Base-by-base conservation (phyloP, 78 protist genomes). In the Chrysochromulina tobinii region DNA sequence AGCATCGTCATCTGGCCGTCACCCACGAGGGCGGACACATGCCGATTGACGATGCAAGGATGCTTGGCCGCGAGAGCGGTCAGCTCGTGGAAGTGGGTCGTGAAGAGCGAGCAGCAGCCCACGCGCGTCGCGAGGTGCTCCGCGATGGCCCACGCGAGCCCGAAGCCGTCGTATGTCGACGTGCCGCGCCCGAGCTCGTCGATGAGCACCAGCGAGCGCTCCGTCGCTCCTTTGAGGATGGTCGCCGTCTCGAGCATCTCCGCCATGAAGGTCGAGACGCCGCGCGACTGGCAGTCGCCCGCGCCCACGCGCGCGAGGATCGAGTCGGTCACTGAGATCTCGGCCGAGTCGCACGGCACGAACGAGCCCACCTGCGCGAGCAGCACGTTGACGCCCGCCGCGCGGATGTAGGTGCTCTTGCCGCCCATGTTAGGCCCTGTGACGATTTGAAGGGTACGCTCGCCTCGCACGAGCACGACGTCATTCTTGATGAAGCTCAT, bases 111-210 rank as follows among this genome's bases (percentile, higher is more conserved):
- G 23, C 72, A 23, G 51, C 89, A 89, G 73, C 58, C 88, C 9
- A 75, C 21, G 20, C 66, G 54, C 55, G 89, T 92, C 9, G 92
- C 92, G 61, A 94, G 89, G 59, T 92, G 91, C 94, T 96, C 98
- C 0, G 98, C 94, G 50, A 99, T 98, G 53, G 98, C 98, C 97
- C 97, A 97, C 51, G 99, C 99, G 9, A 99, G 96, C 61, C 99
- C 99, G 75, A 95, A 98, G 7, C 99, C 99, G 81, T 99, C 99
- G 91, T 96, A 96, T 0, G 99, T 99, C 15, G 99, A 98, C 12
- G 99, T 99, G 14, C 99, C 99, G 5, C 99, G 66, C 1, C 99
- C 99, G 2, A 99, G 97, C 93, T 99, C 99, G 93, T 99, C 99
- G 51, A 99, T 94, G 86, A 99, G 96, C 20, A 99, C 87, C 4